Conservation (phyloP, 148 eudicot species). For the Vaccinium macrocarpon region DNA sequence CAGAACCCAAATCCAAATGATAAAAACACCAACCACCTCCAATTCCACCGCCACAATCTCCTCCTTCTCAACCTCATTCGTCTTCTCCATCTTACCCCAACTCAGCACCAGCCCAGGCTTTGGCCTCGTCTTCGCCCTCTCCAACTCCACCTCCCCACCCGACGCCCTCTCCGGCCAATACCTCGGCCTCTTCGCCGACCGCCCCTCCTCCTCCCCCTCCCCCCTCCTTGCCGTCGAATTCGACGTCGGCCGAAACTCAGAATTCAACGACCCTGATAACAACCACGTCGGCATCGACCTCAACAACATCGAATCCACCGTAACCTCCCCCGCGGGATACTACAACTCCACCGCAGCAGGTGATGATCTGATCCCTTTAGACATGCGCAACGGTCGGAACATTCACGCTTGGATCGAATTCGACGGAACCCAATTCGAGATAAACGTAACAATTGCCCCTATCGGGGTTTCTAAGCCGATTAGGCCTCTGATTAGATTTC, state of each 20-base stretch:
- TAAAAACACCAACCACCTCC: constrained; percentile 10
- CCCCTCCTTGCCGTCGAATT: constrained; percentile 49
- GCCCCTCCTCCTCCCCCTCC: constrained; percentile 11
- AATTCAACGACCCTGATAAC: constrained; percentile 42
- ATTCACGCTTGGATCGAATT: constrained; percentile 58
- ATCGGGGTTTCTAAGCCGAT: constrained; percentile 32
- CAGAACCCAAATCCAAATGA: constrained; percentile 26
- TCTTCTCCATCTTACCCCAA: constrained; percentile 46
- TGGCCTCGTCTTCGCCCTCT: constrained; percentile 45
- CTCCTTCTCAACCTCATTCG: constrained; percentile 46
- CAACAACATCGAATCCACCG: constrained; percentile 30
- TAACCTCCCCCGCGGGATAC: constrained; percentile 31
- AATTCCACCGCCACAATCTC: constrained; percentile 15
- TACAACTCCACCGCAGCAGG: constrained; percentile 19
- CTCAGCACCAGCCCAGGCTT: constrained; percentile 47
- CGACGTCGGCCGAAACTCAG: constrained; percentile 43
- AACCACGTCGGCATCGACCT: constrained; percentile 52
- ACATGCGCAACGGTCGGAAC: constrained; percentile 50
- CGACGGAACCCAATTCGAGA: constrained; percentile 30
- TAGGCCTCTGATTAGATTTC: constrained; percentile 30
- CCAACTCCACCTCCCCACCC: constrained; percentile 28
- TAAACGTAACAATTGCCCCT: constrained; percentile 49
- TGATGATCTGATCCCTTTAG: constrained; percentile 15
- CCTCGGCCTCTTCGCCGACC: constrained; percentile 35
- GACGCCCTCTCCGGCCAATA: constrained; percentile 45